Percentiles rank a stretch among this genome's conserved stretches.
These are phyloP conservation scores for Coniosporium tulheliwenetii DNA, from an alignment of 2,329 filamentous ascomycete genomes.

Conservation along the genomic window DNA sequence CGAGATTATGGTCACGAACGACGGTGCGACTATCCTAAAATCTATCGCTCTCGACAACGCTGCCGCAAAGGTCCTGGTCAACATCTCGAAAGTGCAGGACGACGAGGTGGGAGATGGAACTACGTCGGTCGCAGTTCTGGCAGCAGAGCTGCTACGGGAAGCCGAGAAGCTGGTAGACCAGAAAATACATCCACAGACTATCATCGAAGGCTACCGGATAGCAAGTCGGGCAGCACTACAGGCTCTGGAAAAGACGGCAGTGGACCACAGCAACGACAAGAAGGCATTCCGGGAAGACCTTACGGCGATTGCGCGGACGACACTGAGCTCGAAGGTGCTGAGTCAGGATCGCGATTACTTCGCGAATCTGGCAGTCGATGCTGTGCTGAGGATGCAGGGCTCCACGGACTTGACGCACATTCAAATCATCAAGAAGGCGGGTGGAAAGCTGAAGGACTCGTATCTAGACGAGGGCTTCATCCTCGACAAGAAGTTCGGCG, in stretches of 20 bases:
- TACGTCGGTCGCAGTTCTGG: slow-evolving; percentile 91
- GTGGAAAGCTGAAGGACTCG: slow-evolving; percentile 92
- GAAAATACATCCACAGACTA: slow-evolving; percentile 98
- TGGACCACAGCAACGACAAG: slow-evolving; percentile 75
- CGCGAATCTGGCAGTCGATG: slow-evolving; percentile 74
- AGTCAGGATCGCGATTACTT: slow-evolving; percentile 91
- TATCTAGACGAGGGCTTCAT: slow-evolving; percentile 98
- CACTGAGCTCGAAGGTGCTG: slow-evolving; percentile 91
- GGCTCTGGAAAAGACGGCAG: slow-evolving; percentile 68
- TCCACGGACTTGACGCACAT: slow-evolving; percentile 94
- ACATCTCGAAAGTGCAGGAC: slow-evolving; percentile 98
- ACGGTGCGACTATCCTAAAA: slow-evolving; percentile 96
- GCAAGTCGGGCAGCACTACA: slow-evolving; percentile 76
- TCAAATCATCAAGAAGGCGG: slow-evolving; percentile 98
- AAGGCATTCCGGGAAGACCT: slow-evolving; percentile 82
- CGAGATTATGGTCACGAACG: slow-evolving; percentile 97
- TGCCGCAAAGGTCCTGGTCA: slow-evolving; percentile 93
- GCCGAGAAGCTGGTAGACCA: slow-evolving; percentile 94
- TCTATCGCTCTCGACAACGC: slow-evolving; percentile 97
- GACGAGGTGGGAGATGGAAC: slow-evolving; percentile 98
- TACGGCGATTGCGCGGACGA: slow-evolving; percentile 80
- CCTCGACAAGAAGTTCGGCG: slow-evolving; percentile 95
- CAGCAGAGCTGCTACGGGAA: slow-evolving; percentile 87
- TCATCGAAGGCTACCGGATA: slow-evolving; percentile 98
- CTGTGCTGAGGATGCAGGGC: slow-evolving; percentile 75